Evolutionary conservation across 1,139 yeast species (phyloP).

Genomic region (Groenewaldozyma auringiensis): DNA sequence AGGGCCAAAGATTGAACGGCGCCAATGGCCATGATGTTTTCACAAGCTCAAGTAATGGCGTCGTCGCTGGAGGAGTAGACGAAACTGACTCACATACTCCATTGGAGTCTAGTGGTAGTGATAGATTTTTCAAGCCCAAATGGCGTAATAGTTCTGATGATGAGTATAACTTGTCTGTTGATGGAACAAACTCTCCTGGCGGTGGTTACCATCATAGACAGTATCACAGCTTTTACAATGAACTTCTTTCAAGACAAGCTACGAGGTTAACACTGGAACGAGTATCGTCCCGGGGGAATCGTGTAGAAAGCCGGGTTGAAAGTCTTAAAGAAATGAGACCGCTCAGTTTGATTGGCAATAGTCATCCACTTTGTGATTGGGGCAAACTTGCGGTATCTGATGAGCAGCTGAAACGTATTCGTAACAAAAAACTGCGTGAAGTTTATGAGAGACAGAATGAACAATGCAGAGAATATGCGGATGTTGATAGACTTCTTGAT

Average conservation of each 20-base stretch:
- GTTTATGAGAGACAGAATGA: constrained; percentile 45
- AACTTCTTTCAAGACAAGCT: constrained; percentile 5
- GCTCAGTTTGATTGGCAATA: constrained; percentile 47
- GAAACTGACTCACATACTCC: not conserved
- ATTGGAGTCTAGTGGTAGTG: not conserved
- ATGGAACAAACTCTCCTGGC: not conserved
- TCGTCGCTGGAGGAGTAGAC: not conserved
- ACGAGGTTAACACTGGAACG: constrained; percentile 3
- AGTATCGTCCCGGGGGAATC: not conserved
- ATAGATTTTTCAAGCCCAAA: not conserved
- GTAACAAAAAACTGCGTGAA: constrained; percentile 20
- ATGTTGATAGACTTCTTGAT: constrained; percentile 60
- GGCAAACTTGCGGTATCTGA: constrained; percentile 24
- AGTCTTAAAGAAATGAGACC: constrained; percentile 45
- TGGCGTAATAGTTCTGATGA: not conserved
- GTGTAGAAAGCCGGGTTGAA: constrained; percentile 14
- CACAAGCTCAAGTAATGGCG: not conserved
- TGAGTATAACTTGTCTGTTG: not conserved
- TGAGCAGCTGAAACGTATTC: constrained; percentile 26
- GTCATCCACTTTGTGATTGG: constrained; percentile 47
- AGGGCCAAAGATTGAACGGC: not conserved
- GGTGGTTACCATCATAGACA: not conserved
- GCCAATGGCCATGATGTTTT: not conserved
- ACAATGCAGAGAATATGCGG: constrained; percentile 48
- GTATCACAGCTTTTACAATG: constrained; percentile 8